Percentiles rank a stretch among this genome's conserved stretches.
Evolutionary conservation across 495 filamentous ascomycete genomes (phyloP).

Genomic region (Neurospora sp.): DNA sequence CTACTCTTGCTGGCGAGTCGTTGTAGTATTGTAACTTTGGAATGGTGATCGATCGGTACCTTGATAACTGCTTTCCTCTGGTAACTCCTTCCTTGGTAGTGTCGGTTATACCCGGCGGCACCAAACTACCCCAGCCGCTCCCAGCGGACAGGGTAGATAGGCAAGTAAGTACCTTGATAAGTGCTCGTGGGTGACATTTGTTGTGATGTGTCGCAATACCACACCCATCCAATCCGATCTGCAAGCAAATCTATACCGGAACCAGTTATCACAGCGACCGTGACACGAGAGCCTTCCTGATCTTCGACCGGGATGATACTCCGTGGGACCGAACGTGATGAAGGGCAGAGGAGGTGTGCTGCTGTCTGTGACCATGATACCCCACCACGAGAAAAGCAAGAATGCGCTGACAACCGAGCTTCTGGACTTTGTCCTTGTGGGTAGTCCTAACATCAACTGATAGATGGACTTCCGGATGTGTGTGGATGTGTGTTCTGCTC

Average conservation of each 20-base stretch:
- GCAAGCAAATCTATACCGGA: neutral
- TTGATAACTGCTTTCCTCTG: neutral
- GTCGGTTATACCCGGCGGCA: neutral
- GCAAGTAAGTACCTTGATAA: neutral
- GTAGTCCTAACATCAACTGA: neutral
- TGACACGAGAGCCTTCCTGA: neutral
- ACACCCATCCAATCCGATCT: neutral
- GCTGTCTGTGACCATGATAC: neutral
- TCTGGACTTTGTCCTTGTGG: neutral
- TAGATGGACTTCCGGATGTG: neutral
- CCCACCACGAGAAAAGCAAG: neutral
- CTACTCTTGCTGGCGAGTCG: neutral
- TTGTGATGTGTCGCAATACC: neutral
- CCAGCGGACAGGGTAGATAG: neutral
- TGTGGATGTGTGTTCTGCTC: neutral
- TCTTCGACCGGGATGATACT: neutral
- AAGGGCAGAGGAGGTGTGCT: neutral
- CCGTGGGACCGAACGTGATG: neutral
- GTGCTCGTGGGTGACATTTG: neutral
- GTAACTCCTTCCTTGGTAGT: neutral
- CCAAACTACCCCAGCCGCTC: neutral
- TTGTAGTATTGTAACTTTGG: neutral
- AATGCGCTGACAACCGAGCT: neutral
- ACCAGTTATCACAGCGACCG: neutral
- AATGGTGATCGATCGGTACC: neutral